Base-by-base conservation (phyloP, 345 rosid genomes). In the Euphorbia pulcherrima region DNA sequence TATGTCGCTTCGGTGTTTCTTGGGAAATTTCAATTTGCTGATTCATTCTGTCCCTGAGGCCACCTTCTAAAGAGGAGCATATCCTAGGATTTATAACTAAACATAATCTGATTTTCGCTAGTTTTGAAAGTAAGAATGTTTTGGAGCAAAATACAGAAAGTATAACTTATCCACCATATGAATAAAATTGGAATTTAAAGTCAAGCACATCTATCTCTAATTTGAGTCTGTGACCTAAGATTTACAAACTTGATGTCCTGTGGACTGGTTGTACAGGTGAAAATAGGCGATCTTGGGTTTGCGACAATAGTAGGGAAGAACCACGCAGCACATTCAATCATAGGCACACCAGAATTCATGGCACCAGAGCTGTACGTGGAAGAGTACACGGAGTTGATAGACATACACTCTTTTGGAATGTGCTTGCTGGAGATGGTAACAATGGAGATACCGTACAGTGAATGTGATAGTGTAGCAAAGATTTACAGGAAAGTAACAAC, bases 331-430 rank as follows among this genome's bases (percentile, higher is more conserved):
- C 92, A 87, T 76, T 82, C 92, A 20, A 66, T 83, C 68, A 55
- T 87, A 18, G 92, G 89, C 58, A 87, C 89, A 33, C 88, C 89
- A 29, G 92, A 87, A 73, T 87, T 68, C 35, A 87, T 85, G 92
- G 89, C 89, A 62, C 92, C 89, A 1, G 92, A 85, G 81, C 78
- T 87, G 50, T 85, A 80, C 5, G 92, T 83, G 67, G 92, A 87
- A 76, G 88, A 87, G 71, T 87, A 87, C 83, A 85, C 92, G 0
- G 89, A 87, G 77, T 72, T 77, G 78, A 86, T 87, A 56, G 89
- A 87, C 72, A 80, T 87, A 37, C 85, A 85, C 78, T 85, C 89
- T 2, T 85, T 85, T 26, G 92, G 88, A 5, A 69, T 87, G 88
- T 83, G 89, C 75, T 56, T 87, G 76, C 88, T 87, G 24, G 89